phyloP scores from a whole-genome alignment of 2,329 filamentous ascomycete genomes.

The Monascus ruber region DNA sequence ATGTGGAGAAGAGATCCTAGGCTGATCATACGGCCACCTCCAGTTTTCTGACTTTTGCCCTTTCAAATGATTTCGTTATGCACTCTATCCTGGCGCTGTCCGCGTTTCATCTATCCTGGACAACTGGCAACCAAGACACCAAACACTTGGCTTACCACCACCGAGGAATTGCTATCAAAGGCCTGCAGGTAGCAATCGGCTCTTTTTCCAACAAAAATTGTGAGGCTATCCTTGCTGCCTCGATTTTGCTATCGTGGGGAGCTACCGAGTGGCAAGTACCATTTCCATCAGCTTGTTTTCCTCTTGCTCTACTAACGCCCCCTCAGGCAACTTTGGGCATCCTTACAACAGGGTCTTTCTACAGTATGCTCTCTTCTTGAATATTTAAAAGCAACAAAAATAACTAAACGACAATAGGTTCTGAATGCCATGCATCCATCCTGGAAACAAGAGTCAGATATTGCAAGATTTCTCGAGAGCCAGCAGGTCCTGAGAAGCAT shows the following conservation, averaged over 20 bases:
- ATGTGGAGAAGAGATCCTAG: too few relatives aligned
- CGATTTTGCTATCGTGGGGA: slow-evolving; percentile 89
- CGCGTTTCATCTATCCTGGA: slow-evolving; percentile 85
- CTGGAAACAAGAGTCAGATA: slow-evolving; percentile 70
- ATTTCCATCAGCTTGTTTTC: slow-evolving; percentile 8
- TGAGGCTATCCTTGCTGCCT: slow-evolving; percentile 83
- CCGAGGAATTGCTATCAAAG: slow-evolving; percentile 72
- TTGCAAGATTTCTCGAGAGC: slow-evolving; percentile 31
- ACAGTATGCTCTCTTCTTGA: slow-evolving; percentile 45
- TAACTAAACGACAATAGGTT: slow-evolving; percentile 42
- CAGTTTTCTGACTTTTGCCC: slow-evolving; percentile 72
- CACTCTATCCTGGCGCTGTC: slow-evolving; percentile 84
- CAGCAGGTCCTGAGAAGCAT: slow-evolving; percentile 27
- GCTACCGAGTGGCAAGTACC: slow-evolving; percentile 78
- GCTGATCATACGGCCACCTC: neutral
- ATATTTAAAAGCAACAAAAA: neutral
- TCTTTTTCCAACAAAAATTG: slow-evolving; percentile 76
- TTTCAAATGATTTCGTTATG: slow-evolving; percentile 82
- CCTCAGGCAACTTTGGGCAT: slow-evolving; percentile 78
- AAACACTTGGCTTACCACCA: slow-evolving; percentile 85
- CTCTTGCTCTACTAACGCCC: slow-evolving; percentile 21
- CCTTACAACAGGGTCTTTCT: slow-evolving; percentile 81
- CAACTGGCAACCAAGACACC: slow-evolving; percentile 74
- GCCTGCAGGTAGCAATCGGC: slow-evolving; percentile 76
- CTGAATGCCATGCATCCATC: slow-evolving; percentile 84